These are phyloP conservation scores for Teunomyces barrocoloradensis DNA, from an alignment of 805 yeast species.

Conservation along the genomic window DNA sequence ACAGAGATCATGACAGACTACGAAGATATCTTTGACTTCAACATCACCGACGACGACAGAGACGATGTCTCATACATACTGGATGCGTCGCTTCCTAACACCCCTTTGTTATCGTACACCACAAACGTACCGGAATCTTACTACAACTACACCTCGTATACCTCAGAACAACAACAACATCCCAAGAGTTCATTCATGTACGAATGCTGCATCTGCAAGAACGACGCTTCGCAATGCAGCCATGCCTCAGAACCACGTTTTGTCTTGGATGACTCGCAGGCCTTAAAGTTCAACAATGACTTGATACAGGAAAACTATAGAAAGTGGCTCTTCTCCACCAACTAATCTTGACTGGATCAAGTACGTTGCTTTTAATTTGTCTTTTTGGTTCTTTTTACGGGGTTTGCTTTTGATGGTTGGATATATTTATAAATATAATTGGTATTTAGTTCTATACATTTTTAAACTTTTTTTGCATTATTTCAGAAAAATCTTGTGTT, in stretches of 20 bases:
- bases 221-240: constrained; percentile 2
- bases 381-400: background rate
- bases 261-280: background rate
- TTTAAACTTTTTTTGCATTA: background rate
- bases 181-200: constrained; percentile 3
- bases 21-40: constrained; percentile 16
- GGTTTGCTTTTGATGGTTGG: background rate
- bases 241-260: constrained; percentile 1
- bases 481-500: background rate
- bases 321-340: constrained; percentile 13
- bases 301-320: constrained; percentile 14
- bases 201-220: constrained; percentile 16
- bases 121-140: background rate
- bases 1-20: background rate
- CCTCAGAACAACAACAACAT: background rate
- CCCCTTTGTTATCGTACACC: constrained; percentile 1
- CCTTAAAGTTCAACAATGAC: constrained; percentile 11
- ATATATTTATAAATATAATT: background rate
- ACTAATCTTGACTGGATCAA: background rate
- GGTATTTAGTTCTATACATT: background rate
- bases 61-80: background rate
- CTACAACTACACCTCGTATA: constrained; percentile 1
- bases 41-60: constrained; percentile 10
- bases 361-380: too few species aligned
- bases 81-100: constrained; percentile 1